phyloP scores from a whole-genome alignment of 192 early-diverging fungal species.

The Coemansia nantahalensis region DNA sequence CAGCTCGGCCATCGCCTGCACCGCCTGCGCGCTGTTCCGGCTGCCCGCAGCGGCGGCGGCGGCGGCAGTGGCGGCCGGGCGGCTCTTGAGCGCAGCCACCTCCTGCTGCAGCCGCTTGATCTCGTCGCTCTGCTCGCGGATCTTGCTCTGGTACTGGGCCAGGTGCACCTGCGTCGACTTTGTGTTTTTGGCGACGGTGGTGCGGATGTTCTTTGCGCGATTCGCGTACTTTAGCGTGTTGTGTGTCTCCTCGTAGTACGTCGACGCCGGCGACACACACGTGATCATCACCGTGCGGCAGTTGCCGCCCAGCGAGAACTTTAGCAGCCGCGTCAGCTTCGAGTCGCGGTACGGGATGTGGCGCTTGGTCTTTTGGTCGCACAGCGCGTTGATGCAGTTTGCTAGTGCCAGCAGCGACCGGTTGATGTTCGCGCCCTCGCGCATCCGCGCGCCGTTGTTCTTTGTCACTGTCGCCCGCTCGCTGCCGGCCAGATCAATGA shows the following conservation, averaged over 20 bases:
- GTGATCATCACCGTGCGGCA: conserved; percentile 81
- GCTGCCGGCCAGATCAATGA: conserved; percentile 77
- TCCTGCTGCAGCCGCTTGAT: conserved; percentile 56
- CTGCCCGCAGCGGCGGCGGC: not conserved
- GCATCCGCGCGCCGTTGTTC: conserved; percentile 64
- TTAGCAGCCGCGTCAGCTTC: conserved; percentile 69
- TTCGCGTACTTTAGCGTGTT: conserved; percentile 79
- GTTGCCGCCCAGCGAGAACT: conserved; percentile 77
- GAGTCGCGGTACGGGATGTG: conserved; percentile 77
- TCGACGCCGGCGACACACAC: conserved; percentile 63
- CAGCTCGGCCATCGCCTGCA: conserved; percentile 36
- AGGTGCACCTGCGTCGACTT: conserved; percentile 58
- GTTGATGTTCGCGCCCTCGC: conserved; percentile 81
- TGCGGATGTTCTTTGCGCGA: conserved; percentile 69
- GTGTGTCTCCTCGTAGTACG: conserved; percentile 71
- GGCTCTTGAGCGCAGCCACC: conserved; percentile 21
- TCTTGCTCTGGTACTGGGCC: conserved; percentile 60
- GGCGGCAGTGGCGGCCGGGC: not conserved
- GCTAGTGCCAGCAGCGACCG: conserved; percentile 69
- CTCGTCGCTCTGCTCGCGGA: conserved; percentile 60
- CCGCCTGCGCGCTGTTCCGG: conserved; percentile 15
- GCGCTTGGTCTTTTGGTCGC: conserved; percentile 51
- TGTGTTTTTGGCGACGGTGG: conserved; percentile 60
- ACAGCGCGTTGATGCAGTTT: conserved; percentile 75
- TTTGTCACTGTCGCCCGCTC: conserved; percentile 64